Evolutionary conservation across 2,329 filamentous ascomycete species (phyloP).

Genomic region (Fusarium nanum): DNA sequence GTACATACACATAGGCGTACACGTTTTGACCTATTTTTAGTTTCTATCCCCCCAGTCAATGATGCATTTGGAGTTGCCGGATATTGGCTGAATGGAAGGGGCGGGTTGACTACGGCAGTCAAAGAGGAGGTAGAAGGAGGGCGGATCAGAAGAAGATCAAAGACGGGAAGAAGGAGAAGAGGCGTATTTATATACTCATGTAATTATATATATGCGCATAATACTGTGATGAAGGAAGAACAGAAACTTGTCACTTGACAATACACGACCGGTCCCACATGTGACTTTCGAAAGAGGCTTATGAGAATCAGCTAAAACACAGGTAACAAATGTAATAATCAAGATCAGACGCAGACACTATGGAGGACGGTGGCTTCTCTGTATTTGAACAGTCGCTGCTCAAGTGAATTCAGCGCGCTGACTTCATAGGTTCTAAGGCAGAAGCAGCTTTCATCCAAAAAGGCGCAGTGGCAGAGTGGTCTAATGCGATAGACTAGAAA

Average conservation of each 20-base stretch:
- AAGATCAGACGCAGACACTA: not conserved
- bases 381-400: not conserved
- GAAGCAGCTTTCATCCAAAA: not conserved
- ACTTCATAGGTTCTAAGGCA: not conserved
- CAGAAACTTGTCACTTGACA: constrained; percentile 19
- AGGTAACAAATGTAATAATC: not conserved
- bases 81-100: not conserved
- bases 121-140: constrained; percentile 10
- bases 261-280: not conserved
- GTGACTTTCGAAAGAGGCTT: not conserved
- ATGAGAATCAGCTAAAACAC: not conserved
- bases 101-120: not conserved
- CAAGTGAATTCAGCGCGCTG: accelerated
- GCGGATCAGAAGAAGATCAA: not conserved
- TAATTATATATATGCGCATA: constrained; percentile 40
- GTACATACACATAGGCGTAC: constrained; percentile 23
- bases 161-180: not conserved
- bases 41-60: not conserved
- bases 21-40: constrained; percentile 25
- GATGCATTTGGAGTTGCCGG: not conserved
- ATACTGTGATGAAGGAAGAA: constrained; percentile 35
- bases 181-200: constrained; percentile 37
- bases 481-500: constrained; percentile 40
- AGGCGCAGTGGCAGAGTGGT: constrained; percentile 38
- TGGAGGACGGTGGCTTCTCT: not conserved